Percentiles rank a stretch among this genome's conserved stretches.
phyloP scores from a whole-genome alignment of 257 asterid genomes.

The Solanum chilense region DNA sequence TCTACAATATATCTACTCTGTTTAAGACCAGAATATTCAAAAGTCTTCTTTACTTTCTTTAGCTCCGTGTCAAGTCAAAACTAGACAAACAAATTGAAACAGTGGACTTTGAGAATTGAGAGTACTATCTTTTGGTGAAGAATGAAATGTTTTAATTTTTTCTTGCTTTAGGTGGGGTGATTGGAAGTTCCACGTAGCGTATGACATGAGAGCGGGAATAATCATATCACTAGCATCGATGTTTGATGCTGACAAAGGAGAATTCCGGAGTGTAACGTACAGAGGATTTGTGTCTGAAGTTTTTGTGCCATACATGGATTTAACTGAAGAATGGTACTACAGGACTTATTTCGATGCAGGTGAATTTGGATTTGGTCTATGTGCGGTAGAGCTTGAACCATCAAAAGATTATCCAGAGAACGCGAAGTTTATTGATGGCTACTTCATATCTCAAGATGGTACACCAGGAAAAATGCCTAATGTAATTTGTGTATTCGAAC shows the following conservation, averaged over 20 bases:
- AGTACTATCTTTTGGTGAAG: no score
- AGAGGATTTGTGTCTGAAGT: constrained; percentile 66
- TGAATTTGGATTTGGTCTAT: constrained; percentile 47
- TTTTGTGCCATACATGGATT: constrained; percentile 74
- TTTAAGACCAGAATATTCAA: no score
- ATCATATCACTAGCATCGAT: constrained; percentile 55
- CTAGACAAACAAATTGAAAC: not conserved
- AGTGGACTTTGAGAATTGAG: not conserved
- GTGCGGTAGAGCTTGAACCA: constrained; percentile 42
- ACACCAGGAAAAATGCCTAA: constrained; percentile 20
- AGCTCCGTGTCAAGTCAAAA: not conserved
- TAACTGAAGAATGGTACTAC: constrained; percentile 58
- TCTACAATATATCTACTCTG: no score
- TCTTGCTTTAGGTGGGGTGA: constrained; percentile 42
- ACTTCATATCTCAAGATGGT: constrained; percentile 31
- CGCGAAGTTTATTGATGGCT: constrained; percentile 50
- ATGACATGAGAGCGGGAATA: constrained; percentile 64
- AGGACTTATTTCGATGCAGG: constrained; percentile 62
- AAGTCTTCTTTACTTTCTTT: not conserved
- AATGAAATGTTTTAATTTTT: not conserved
- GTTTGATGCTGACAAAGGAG: constrained; percentile 27
- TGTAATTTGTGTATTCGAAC: constrained; percentile 49
- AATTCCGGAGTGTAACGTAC: constrained; percentile 46
- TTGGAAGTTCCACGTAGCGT: constrained; percentile 55
- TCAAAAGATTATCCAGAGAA: constrained; percentile 50